A percentile compares a stretch with the other conserved stretches of the same genome.
Evolutionary conservation across 169 alveolate species (phyloP).

Genomic region (Nephromyces sp.): DNA sequence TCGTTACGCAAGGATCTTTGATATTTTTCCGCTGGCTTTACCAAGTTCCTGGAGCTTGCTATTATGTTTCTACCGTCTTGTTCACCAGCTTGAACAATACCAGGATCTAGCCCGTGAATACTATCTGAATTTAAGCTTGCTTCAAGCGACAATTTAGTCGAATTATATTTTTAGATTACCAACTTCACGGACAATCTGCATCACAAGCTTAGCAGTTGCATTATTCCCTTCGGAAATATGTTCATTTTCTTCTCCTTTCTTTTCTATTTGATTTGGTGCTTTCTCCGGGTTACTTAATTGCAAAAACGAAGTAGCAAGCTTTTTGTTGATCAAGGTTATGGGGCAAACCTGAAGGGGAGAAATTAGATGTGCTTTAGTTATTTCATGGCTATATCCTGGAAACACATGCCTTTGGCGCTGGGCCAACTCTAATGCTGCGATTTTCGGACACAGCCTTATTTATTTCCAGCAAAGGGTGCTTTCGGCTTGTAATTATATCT

Average conservation of each 20-base stretch:
- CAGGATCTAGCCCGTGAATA: conserved; percentile 47
- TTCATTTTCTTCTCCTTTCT: conserved; percentile 3
- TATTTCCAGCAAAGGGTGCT: conserved; percentile 10
- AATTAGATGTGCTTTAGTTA: background rate
- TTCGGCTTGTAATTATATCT: background rate
- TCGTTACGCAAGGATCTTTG: conserved; percentile 22
- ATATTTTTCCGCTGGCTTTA: conserved; percentile 39
- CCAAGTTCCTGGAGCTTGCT: conserved; percentile 11
- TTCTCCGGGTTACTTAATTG: background rate
- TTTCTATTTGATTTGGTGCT: conserved; percentile 19
- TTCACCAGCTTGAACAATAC: conserved; percentile 35
- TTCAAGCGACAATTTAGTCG: conserved; percentile 9
- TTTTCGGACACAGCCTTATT: background rate
- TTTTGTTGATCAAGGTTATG: background rate
- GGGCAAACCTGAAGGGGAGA: conserved; percentile 10
- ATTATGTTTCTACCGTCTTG: conserved; percentile 30
- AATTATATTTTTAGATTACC: conserved; percentile 2
- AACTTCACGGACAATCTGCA: conserved; percentile 12
- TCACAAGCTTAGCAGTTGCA: too few species aligned
- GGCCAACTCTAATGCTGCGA: conserved; percentile 44
- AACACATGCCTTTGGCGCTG: conserved; percentile 41
- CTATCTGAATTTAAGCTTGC: conserved; percentile 35
- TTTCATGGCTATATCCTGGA: conserved; percentile 2
- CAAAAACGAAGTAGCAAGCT: background rate
- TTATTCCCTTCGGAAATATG: background rate